These are phyloP conservation scores for Lecanoromycetidae sp. DNA, from an alignment of 2,329 filamentous ascomycete species.

Conservation along the genomic window DNA sequence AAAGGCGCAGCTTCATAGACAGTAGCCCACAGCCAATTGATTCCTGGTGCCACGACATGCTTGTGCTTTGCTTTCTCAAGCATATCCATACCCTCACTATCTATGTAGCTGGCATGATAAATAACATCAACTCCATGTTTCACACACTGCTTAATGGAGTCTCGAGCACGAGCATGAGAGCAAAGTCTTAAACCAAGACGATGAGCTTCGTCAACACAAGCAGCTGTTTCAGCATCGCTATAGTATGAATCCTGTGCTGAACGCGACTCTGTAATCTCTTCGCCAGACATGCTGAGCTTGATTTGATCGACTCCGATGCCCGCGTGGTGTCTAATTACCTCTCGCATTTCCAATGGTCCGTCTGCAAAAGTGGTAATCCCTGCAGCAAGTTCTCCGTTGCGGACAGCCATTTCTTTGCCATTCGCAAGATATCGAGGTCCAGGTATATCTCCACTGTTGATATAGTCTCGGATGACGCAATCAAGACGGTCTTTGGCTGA, in stretches of 20 bases:
- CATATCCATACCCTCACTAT: constrained; percentile 29
- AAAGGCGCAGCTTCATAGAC: constrained; percentile 21
- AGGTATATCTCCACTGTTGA: constrained; percentile 38
- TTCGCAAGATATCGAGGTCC: constrained; percentile 39
- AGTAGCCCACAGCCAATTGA: constrained; percentile 1
- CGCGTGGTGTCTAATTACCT: constrained; percentile 28
- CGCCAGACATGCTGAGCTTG: constrained; percentile 34
- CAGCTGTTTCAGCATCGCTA: constrained; percentile 35
- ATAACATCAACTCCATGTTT: constrained; percentile 37
- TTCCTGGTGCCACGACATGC: constrained; percentile 1
- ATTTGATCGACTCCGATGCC: constrained; percentile 33
- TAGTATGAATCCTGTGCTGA: constrained; percentile 37
- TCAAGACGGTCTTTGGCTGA: constrained; percentile 37
- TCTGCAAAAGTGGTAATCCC: constrained; percentile 34
- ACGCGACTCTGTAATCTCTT: constrained; percentile 18
- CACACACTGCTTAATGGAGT: constrained; percentile 34
- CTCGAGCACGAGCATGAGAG: constrained; percentile 34
- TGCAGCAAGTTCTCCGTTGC: constrained; percentile 34
- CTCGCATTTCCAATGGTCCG: constrained; percentile 31
- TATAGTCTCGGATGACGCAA: constrained; percentile 36
- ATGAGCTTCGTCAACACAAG: constrained; percentile 38
- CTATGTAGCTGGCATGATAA: constrained; percentile 36
- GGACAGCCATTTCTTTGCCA: constrained; percentile 36
- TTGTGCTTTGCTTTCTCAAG: constrained; percentile 13
- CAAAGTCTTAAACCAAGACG: constrained; percentile 24